A percentile compares a stretch with the other conserved stretches of the same genome.
Conservation (phyloP, 495 filamentous ascomycete genomes). For the Hyaloscypha finlandica region DNA sequence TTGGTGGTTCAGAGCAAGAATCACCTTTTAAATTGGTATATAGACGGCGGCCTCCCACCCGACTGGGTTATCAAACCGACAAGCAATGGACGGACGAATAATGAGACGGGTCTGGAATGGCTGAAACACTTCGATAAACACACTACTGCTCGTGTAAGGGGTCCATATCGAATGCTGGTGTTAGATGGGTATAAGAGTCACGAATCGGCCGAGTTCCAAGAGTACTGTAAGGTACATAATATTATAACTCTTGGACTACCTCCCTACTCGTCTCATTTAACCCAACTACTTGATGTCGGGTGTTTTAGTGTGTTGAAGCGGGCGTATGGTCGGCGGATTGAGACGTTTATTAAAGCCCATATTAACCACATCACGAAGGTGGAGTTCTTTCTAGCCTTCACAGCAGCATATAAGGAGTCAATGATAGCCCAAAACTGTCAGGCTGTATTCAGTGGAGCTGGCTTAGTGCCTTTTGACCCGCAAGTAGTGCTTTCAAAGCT, state of each 20-base stretch:
- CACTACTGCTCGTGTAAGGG: constrained; percentile 23
- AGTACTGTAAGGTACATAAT: constrained; percentile 32
- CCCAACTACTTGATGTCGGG: constrained; percentile 27
- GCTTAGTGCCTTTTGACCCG: constrained; percentile 26
- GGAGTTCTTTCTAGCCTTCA: no score
- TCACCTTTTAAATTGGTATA: constrained; percentile 31
- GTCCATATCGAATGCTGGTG: constrained; percentile 36
- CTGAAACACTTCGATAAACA: constrained; percentile 26
- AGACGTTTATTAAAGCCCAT: constrained; percentile 17
- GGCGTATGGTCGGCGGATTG: constrained; percentile 23
- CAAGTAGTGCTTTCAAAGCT: constrained; percentile 28
- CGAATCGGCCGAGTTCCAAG: constrained; percentile 32
- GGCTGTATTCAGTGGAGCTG: constrained; percentile 24
- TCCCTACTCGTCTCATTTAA: constrained; percentile 22
- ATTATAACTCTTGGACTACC: constrained; percentile 38
- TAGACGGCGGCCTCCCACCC: no score
- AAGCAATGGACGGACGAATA: constrained; percentile 39
- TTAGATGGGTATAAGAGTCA: no score
- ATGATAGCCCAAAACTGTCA: constrained; percentile 17
- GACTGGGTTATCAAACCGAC: no score
- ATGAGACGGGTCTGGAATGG: constrained; percentile 33
- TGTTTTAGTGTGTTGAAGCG: constrained; percentile 27
- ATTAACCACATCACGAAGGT: constrained; percentile 32
- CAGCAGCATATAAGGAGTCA: constrained; percentile 12
- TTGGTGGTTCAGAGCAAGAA: constrained; percentile 37